Percentiles rank a stretch among this genome's conserved stretches.
These are phyloP conservation scores for Clonostachys rosea DNA, from an alignment of 2,329 filamentous ascomycete genomes.

Conservation along the genomic window DNA sequence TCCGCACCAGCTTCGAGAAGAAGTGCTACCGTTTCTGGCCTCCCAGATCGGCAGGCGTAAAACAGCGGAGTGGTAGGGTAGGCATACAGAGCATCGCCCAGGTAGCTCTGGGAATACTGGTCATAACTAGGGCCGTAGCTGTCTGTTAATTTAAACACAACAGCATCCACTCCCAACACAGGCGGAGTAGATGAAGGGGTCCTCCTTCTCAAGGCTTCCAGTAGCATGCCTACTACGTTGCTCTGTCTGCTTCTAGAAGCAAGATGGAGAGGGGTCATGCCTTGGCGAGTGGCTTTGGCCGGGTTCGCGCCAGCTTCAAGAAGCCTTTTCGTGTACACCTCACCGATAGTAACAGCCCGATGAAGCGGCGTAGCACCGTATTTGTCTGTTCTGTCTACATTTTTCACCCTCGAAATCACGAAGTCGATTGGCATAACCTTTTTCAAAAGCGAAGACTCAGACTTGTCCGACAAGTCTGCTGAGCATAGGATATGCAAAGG, in stretches of 20 bases:
- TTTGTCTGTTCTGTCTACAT: not conserved
- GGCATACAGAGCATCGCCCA: too few relatives aligned
- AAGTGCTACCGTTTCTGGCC: not conserved
- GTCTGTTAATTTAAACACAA: not conserved
- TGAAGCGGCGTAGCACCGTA: not conserved
- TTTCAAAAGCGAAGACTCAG: not conserved
- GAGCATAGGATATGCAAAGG: not conserved
- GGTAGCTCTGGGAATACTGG: too few relatives aligned
- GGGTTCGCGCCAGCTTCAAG: not conserved
- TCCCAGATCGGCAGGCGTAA: not conserved
- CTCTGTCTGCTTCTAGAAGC: not conserved
- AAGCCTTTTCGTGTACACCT: not conserved
- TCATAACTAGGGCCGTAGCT: not conserved
- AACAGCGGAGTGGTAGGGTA: not conserved
- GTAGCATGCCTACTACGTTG: not conserved
- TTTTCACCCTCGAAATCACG: not conserved
- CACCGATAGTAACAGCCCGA: not conserved
- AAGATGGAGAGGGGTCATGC: not conserved
- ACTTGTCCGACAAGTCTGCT: not conserved
- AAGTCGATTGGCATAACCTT: not conserved
- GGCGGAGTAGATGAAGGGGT: not conserved
- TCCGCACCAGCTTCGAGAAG: not conserved
- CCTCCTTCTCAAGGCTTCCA: not conserved
- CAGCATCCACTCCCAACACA: not conserved
- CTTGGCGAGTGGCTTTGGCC: not conserved